Evolutionary conservation across 371 early-diverging fungal species (phyloP).

Genomic region (Mucor plumbeus): DNA sequence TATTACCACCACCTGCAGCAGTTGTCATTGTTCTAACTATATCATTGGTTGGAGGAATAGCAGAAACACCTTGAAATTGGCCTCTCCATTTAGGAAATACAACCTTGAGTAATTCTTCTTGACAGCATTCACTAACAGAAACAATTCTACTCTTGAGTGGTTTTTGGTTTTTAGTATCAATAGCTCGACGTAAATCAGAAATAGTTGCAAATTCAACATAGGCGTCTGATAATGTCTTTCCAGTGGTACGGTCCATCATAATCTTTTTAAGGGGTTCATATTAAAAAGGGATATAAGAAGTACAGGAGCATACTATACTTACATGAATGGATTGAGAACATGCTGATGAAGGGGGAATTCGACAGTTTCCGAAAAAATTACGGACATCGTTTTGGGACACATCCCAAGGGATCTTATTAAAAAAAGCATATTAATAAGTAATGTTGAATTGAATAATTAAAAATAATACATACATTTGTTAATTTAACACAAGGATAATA

Average conservation of each 20-base stretch:
- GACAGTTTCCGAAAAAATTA: constrained; percentile 50
- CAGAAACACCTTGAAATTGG: constrained; percentile 51
- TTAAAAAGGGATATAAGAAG: background rate
- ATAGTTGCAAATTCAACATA: constrained; percentile 66
- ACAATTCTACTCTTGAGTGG: constrained; percentile 73
- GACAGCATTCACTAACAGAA: constrained; percentile 61
- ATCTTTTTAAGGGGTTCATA: constrained; percentile 31
- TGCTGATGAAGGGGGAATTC: constrained; percentile 40
- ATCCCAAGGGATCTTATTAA: constrained; percentile 62
- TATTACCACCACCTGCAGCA: constrained; percentile 46
- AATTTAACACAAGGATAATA: constrained; percentile 45
- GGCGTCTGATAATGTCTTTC: constrained; percentile 70
- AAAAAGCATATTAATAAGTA: background rate
- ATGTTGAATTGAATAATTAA: background rate
- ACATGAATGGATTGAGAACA: constrained; percentile 60
- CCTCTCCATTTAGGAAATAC: constrained; percentile 77
- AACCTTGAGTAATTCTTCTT: constrained; percentile 67
- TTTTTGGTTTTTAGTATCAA: constrained; percentile 57
- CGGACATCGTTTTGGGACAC: constrained; percentile 58
- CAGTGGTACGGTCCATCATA: constrained; percentile 66
- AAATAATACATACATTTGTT: constrained; percentile 38
- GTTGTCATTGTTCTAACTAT: constrained; percentile 51
- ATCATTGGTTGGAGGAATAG: constrained; percentile 44
- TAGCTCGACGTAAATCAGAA: constrained; percentile 49
- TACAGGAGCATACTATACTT: constrained; percentile 19